phyloP scores from a whole-genome alignment of 768 basidiomycete species.

The Cystofilobasidium macerans region DNA sequence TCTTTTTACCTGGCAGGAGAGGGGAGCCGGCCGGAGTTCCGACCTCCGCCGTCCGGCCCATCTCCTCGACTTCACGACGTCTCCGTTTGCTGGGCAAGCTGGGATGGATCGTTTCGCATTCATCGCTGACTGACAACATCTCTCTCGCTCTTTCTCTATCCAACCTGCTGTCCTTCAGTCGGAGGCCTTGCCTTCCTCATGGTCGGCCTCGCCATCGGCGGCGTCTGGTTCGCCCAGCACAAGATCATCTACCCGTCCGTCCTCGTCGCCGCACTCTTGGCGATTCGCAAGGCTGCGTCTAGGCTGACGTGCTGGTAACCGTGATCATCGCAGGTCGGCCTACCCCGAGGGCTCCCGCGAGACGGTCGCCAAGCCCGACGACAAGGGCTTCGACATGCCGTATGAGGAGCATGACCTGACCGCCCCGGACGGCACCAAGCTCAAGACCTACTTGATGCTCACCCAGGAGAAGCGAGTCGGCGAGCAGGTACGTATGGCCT shows the following conservation, averaged over 20 bases:
- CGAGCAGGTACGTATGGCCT: conserved; percentile 43
- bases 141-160: neutral
- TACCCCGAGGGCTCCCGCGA: conserved; percentile 25
- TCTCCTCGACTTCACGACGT: too few relatives aligned
- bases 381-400: conserved; percentile 51
- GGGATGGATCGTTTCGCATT: too few relatives aligned
- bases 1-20: too few relatives aligned
- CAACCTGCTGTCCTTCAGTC: neutral
- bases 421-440: conserved; percentile 58
- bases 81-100: too few relatives aligned
- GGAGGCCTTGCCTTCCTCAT: neutral
- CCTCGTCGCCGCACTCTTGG: neutral
- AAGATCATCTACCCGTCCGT: conserved; percentile 26
- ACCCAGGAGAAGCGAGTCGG: conserved; percentile 23
- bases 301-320: neutral
- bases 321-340: neutral
- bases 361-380: conserved; percentile 11
- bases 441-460: conserved; percentile 66
- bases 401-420: conserved; percentile 64
- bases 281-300: too few relatives aligned
- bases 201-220: conserved; percentile 1
- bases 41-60: too few relatives aligned
- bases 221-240: conserved; percentile 17
- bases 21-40: too few relatives aligned
- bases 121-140: too few relatives aligned